Evolutionary conservation across 768 basidiomycete genomes (phyloP).

Genomic region (Lactarius pseudohatsudake): DNA sequence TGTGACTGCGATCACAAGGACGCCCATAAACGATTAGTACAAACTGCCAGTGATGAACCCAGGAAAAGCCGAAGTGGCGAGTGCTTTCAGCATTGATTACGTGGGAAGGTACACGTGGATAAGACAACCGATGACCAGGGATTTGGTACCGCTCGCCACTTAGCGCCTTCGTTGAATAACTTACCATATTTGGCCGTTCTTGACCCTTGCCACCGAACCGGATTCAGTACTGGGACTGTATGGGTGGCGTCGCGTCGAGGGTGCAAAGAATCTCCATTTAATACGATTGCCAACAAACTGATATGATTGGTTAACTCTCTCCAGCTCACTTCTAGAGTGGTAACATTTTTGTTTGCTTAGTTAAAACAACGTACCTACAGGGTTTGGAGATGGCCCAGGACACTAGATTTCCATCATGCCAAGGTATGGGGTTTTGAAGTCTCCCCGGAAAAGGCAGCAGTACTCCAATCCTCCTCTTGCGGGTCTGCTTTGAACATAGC

Average conservation of each 20-base stretch:
- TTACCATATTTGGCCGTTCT: constrained; percentile 7
- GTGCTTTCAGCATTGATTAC: constrained; percentile 16
- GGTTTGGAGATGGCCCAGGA: neutral
- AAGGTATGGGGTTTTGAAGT: constrained; percentile 5
- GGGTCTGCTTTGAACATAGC: neutral
- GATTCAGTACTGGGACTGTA: neutral
- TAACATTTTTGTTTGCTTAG: constrained; percentile 2
- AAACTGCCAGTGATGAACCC: constrained; percentile 12
- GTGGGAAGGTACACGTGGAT: constrained; percentile 22
- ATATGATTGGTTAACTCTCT: constrained; percentile 1
- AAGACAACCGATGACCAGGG: constrained; percentile 16
- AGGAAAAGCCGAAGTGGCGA: constrained; percentile 19
- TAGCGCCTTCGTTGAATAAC: neutral
- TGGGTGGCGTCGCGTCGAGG: neutral
- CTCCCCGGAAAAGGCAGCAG: constrained; percentile 17
- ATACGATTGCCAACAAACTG: neutral
- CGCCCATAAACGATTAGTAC: constrained; percentile 28
- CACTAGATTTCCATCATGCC: constrained; percentile 7
- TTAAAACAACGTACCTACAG: constrained; percentile 10
- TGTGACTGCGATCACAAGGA: constrained; percentile 22
- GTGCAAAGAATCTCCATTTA: constrained; percentile 1
- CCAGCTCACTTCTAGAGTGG: neutral
- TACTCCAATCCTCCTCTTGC: constrained; percentile 29
- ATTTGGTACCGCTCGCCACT: neutral
- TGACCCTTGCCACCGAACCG: neutral